These are phyloP conservation scores for Phytopythium delawarense DNA, from an alignment of 352 stramenopile genomes.

Conservation along the genomic window DNA sequence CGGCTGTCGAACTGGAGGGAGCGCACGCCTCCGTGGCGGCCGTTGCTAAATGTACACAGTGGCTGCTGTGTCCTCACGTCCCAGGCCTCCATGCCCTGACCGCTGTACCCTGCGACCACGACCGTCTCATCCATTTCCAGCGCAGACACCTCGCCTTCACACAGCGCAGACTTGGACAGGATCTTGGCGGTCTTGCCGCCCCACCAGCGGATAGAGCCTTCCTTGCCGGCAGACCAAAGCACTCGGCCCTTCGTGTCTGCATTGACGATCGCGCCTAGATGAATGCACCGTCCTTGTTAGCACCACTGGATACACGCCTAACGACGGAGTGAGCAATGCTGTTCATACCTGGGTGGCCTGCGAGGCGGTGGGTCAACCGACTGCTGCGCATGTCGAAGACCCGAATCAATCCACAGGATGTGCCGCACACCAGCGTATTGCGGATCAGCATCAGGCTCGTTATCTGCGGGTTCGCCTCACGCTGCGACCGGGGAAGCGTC, in stretches of 20 bases:
- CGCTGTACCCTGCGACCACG: constrained; percentile 77
- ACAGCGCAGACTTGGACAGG: constrained; percentile 77
- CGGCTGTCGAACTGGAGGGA: constrained; percentile 83
- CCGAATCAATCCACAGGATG: constrained; percentile 82
- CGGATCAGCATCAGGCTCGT: constrained; percentile 87
- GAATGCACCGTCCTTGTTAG: neutral
- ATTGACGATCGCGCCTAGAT: constrained; percentile 70
- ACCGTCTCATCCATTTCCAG: constrained; percentile 89
- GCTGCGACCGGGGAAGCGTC: constrained; percentile 58
- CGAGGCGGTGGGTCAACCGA: constrained; percentile 75
- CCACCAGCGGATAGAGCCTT: constrained; percentile 86
- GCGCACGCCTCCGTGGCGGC: constrained; percentile 61
- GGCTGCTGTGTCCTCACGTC: constrained; percentile 86
- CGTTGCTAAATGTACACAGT: constrained; percentile 80
- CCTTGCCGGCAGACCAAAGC: constrained; percentile 78
- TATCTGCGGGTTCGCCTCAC: constrained; percentile 67
- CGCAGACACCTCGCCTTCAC: constrained; percentile 63
- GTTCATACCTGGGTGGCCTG: constrained; percentile 71
- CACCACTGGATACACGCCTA: constrained; percentile 4
- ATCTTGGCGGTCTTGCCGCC: constrained; percentile 86
- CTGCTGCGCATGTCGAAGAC: constrained; percentile 83
- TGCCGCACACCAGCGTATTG: constrained; percentile 84
- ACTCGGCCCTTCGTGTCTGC: constrained; percentile 83
- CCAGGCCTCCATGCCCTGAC: constrained; percentile 86
- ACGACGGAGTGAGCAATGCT: neutral